Percentiles rank a stretch among this genome's conserved stretches.
Conservation (phyloP, 2,329 filamentous ascomycete genomes). For the Aspergillus cejpii region DNA sequence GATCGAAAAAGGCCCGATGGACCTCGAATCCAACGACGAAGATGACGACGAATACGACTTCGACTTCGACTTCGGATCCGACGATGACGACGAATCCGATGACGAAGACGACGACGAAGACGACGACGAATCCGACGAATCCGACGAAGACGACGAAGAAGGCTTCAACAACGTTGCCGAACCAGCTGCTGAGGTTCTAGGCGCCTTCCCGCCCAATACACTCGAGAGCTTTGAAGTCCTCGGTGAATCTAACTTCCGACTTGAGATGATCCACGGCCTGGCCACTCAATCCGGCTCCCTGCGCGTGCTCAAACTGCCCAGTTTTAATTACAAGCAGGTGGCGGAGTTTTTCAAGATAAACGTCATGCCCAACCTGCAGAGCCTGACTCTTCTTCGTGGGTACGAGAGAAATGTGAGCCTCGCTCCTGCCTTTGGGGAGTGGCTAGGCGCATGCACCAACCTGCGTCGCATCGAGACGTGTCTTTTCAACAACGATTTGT, state of each 20-base stretch:
- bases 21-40: too few relatives aligned
- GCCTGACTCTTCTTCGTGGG: not conserved
- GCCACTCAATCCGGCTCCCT: not conserved
- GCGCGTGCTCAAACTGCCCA: not conserved
- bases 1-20: not conserved
- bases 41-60: too few relatives aligned
- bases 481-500: not conserved
- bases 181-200: not conserved
- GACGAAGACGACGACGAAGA: too few relatives aligned
- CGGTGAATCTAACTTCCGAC: not conserved
- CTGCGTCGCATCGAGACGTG: not conserved
- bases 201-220: not conserved
- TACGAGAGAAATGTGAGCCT: not conserved
- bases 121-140: too few relatives aligned
- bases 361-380: not conserved
- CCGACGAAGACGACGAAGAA: not conserved
- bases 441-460: not conserved
- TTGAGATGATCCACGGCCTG: not conserved
- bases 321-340: not conserved
- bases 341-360: not conserved
- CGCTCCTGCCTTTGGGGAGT: not conserved
- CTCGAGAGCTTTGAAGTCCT: not conserved
- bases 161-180: too few relatives aligned
- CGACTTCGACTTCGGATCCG: not conserved
- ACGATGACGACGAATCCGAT: too few relatives aligned